Percentiles rank a stretch among this genome's conserved stretches.
phyloP scores from a whole-genome alignment of 345 rosid genomes.

The Salix exigua region DNA sequence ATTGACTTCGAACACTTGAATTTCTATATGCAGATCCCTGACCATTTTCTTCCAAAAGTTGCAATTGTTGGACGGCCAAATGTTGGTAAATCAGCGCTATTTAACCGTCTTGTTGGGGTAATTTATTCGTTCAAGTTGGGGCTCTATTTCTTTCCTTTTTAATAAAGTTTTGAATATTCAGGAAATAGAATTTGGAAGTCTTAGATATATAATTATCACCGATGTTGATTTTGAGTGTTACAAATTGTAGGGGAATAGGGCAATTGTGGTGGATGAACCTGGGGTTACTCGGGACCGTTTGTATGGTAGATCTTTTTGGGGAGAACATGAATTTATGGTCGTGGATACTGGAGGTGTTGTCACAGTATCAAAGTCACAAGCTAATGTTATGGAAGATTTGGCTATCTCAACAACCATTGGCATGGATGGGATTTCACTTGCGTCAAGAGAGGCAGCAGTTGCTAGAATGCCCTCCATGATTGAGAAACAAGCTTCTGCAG shows the following conservation, averaged over 20 bases:
- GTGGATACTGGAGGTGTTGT: conserved; percentile 95
- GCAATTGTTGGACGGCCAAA: conserved; percentile 96
- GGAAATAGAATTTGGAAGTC: neutral
- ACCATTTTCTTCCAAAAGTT: conserved; percentile 75
- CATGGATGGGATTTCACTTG: conserved; percentile 86
- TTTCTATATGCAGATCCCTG: conserved; percentile 66
- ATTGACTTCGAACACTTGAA: neutral
- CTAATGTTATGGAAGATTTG: conserved; percentile 71
- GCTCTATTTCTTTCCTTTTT: neutral
- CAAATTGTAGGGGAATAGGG: conserved; percentile 61
- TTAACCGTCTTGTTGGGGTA: conserved; percentile 97
- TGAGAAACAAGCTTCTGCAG: conserved; percentile 89
- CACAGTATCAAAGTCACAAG: conserved; percentile 69
- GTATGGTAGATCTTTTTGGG: conserved; percentile 93
- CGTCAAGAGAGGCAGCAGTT: conserved; percentile 83
- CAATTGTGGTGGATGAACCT: conserved; percentile 96
- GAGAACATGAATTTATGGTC: conserved; percentile 72
- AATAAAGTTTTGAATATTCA: neutral
- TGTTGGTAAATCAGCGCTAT: conserved; percentile 92
- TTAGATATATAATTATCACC: neutral
- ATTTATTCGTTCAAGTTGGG: neutral
- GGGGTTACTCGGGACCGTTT: conserved; percentile 94
- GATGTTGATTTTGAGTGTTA: neutral
- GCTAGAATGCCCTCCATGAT: conserved; percentile 98
- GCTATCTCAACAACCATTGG: conserved; percentile 78